phyloP scores from a whole-genome alignment of 2,329 filamentous ascomycete species.

The Cryphonectria radicalis region DNA sequence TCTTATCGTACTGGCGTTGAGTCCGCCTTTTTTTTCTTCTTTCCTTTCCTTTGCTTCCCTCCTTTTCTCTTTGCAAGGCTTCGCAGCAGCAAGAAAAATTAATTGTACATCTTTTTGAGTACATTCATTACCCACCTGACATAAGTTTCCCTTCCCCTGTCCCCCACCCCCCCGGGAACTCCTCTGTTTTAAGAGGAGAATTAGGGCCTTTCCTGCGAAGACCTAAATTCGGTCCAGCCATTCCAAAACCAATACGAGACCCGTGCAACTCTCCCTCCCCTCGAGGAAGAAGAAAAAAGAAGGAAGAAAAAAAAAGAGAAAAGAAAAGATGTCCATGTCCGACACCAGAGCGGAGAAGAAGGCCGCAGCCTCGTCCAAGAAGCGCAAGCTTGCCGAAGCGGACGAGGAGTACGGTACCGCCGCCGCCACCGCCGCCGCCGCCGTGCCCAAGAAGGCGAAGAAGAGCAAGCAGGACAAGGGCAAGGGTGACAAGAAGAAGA shows the following conservation, averaged over 20 bases:
- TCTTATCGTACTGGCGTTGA: constrained; percentile 22
- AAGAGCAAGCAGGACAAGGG: constrained; percentile 18
- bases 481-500: constrained; percentile 12
- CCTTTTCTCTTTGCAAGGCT: background rate
- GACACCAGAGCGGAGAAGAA: constrained; percentile 23
- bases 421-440: background rate
- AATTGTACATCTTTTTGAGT: background rate
- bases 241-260: background rate
- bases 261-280: background rate
- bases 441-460: constrained; percentile 21
- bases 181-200: background rate
- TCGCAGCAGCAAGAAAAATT: constrained; percentile 14
- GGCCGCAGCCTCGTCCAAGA: constrained; percentile 14
- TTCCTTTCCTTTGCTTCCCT: background rate
- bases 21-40: constrained; percentile 18
- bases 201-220: background rate
- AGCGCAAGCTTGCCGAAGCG: constrained; percentile 29
- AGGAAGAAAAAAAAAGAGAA: background rate
- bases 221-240: background rate
- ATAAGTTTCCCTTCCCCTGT: background rate
- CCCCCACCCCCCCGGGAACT: background rate
- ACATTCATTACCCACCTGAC: background rate
- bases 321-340: constrained; percentile 20
- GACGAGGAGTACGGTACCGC: background rate
- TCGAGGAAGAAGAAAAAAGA: background rate